Evolutionary conservation across 768 basidiomycete genomes (phyloP).

Genomic region (Lentinus tigrinus): DNA sequence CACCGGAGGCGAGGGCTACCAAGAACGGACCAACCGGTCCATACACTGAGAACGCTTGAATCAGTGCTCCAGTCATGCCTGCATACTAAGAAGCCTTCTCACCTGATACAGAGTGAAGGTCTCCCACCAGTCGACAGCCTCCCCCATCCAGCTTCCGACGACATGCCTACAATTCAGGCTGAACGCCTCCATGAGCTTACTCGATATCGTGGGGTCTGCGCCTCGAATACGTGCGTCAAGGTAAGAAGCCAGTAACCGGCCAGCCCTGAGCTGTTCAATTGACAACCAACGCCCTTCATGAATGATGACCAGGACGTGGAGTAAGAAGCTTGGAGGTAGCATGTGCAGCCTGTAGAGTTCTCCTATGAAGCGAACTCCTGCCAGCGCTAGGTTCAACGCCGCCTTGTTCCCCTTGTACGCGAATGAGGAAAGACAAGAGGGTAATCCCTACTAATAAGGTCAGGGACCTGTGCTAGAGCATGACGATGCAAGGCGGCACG

Average conservation of each 20-base stretch:
- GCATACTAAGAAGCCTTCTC: too few species aligned
- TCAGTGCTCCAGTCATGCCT: too few species aligned
- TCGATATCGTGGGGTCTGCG: not conserved
- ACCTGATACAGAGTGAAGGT: too few species aligned
- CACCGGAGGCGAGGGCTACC: too few species aligned
- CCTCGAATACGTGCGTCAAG: not conserved
- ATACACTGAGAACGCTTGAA: too few species aligned
- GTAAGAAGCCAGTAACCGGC: slow-evolving; percentile 9
- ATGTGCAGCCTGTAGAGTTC: slow-evolving; percentile 7
- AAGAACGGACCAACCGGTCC: too few species aligned
- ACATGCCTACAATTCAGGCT: too few species aligned
- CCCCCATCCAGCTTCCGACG: too few species aligned
- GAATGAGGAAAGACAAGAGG: not conserved
- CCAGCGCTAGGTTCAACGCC: not conserved
- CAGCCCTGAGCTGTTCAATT: slow-evolving; percentile 19
- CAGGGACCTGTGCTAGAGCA: too few species aligned
- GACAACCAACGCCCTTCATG: not conserved
- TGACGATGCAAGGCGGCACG: not conserved
- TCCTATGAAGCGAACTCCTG: slow-evolving; percentile 3
- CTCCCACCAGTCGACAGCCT: too few species aligned
- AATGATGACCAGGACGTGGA: slow-evolving; percentile 10
- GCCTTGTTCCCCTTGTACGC: not conserved
- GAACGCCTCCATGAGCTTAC: too few species aligned
- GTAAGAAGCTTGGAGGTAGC: not conserved
- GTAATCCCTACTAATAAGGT: not conserved